A percentile compares a stretch with the other conserved stretches of the same genome.
These are phyloP conservation scores for Fusarium chlamydosporum DNA, from an alignment of 2,329 filamentous ascomycete genomes.

Conservation along the genomic window DNA sequence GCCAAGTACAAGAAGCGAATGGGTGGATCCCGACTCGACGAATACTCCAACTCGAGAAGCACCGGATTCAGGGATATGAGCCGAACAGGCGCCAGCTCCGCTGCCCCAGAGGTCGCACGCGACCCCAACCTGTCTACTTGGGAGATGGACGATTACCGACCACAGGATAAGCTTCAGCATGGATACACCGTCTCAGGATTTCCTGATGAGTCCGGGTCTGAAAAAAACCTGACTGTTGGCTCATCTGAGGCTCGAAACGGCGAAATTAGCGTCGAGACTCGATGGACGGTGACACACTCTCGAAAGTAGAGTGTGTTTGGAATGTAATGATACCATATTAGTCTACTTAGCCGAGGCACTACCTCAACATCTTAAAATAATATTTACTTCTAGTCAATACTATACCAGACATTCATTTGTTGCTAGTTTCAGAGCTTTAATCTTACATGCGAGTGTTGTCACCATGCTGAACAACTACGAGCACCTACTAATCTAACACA, in stretches of 20 bases:
- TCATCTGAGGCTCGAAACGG: conserved; percentile 20
- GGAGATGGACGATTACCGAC: conserved; percentile 48
- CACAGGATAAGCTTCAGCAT: conserved; percentile 30
- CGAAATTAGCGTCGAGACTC: conserved; percentile 47
- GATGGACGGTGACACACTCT: conserved; percentile 44
- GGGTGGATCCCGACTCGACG: conserved; percentile 51
- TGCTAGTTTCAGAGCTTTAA: not conserved
- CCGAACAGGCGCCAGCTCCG: conserved; percentile 32
- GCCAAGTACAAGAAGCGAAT: conserved; percentile 53
- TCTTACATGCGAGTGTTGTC: not conserved
- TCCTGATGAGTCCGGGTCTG: conserved; percentile 45
- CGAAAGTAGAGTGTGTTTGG: conserved; percentile 4
- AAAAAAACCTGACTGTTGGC: conserved; percentile 45
- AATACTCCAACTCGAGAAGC: conserved; percentile 47
- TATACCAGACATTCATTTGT: not conserved
- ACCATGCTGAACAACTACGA: not conserved
- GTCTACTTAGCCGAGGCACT: conserved; percentile 9
- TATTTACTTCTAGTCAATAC: conserved; percentile 7
- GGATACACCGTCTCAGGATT: conserved; percentile 28
- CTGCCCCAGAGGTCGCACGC: conserved; percentile 11
- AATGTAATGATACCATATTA: not conserved
- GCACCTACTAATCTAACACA: not conserved
- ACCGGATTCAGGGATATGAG: conserved; percentile 42
- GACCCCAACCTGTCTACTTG: conserved; percentile 39
- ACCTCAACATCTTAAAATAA: conserved; percentile 13